Evolutionary conservation across 495 filamentous ascomycete species (phyloP).

Genomic region (Xylaria intraflava): DNA sequence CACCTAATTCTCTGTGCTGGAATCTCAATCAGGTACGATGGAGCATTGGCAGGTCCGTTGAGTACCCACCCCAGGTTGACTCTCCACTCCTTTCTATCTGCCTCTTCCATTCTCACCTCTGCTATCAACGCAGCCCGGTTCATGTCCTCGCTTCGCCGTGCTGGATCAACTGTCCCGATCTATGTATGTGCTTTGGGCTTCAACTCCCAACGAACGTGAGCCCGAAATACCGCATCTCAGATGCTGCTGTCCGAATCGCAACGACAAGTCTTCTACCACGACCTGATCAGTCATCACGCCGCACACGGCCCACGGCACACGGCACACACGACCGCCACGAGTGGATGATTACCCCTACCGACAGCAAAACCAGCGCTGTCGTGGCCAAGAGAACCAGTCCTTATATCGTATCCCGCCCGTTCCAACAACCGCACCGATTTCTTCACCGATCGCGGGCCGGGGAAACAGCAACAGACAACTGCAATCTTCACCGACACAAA

Average conservation of each 20-base stretch:
- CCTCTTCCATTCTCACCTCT: not conserved
- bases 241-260: not conserved
- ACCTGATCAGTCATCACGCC: constrained; percentile 13
- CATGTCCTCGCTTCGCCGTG: not conserved
- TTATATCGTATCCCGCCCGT: not conserved
- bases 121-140: not conserved
- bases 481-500: not conserved
- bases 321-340: not conserved
- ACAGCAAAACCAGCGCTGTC: not conserved
- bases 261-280: not conserved
- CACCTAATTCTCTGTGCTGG: too few relatives aligned
- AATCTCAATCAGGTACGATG: too few relatives aligned
- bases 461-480: not conserved
- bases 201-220: not conserved
- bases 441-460: constrained; percentile 1
- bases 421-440: not conserved
- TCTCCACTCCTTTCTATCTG: not conserved
- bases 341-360: not conserved
- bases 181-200: not conserved
- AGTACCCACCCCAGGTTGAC: not conserved
- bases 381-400: not conserved
- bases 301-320: not conserved
- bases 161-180: not conserved
- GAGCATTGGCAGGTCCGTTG: not conserved
- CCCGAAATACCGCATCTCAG: not conserved